Conservation (phyloP, 2,329 filamentous ascomycete species). For the Aspergillus texensis region DNA sequence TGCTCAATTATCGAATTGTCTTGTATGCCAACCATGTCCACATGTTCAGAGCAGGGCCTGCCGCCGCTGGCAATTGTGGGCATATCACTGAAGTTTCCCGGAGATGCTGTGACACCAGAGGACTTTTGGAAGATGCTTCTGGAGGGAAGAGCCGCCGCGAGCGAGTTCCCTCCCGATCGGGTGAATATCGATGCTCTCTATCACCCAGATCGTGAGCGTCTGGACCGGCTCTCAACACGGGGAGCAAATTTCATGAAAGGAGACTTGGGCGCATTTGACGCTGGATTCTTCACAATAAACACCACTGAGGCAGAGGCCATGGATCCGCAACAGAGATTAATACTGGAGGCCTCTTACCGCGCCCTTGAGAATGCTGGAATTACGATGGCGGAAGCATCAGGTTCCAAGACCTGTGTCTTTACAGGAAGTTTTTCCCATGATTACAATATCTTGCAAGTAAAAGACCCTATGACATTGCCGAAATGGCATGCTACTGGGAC, state of each 20-base stretch:
- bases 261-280: constrained; percentile 34
- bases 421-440: constrained; percentile 35
- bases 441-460: constrained; percentile 27
- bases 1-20: background rate
- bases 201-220: constrained; percentile 21
- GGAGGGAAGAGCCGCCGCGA: constrained; percentile 20
- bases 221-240: constrained; percentile 11
- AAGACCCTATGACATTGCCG: constrained; percentile 22
- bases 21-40: background rate
- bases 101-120: constrained; percentile 21
- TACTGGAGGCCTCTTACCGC: constrained; percentile 33
- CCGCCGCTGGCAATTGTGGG: constrained; percentile 26
- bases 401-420: constrained; percentile 38
- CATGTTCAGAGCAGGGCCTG: background rate
- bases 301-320: constrained; percentile 30
- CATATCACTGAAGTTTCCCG: constrained; percentile 23
- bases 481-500: constrained; percentile 28
- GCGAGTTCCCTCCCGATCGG: constrained; percentile 27
- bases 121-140: constrained; percentile 27
- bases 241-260: constrained; percentile 27
- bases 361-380: constrained; percentile 31
- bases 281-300: constrained; percentile 33
- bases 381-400: constrained; percentile 28
- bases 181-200: constrained; percentile 29
- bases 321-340: constrained; percentile 36